Base-by-base conservation (phyloP, 352 stramenopile genomes). In the Phytopythium sindhum region DNA sequence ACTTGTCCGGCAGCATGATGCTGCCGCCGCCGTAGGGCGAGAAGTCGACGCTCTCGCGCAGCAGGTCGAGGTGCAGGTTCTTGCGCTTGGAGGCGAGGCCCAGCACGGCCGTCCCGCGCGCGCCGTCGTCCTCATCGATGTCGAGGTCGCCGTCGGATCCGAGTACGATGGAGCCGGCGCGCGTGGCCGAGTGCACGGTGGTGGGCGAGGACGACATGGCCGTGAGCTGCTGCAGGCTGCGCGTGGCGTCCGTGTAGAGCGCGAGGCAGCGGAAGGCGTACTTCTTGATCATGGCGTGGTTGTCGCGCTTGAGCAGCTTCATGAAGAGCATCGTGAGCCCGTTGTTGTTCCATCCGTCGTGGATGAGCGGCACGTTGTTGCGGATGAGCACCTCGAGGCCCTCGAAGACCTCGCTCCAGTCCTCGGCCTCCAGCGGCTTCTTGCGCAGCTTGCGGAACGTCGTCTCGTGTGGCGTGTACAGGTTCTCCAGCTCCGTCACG, bases 341-440 rank as follows among this genome's bases (percentile, higher is more conserved):
- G 47, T 88, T 86, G 60, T 83, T 86, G 65, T 94, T 89, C 88
- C 88, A 96, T 1, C 86, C 88, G 4, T 91, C 86, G 50, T 85
- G 73, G 50, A 96, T 76, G 24, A 85, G 64, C 29, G 67, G 39
- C 23, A 81, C 74, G 58, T 92, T 95, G 60, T 88, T 84, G 26
- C 86, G 83, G 54, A 96, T 72, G 31, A 96, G 69, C 57, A 92
- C 81, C 52, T 96, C 88, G 21, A 96, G 70, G 0, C 86, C 84
- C 61, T 96, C 88, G 68, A 96, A 96, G 2, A 96, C 79, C 42
- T 96, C 88, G 56, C 79, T 95, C 88, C 88, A 96, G 73, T 96
- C 88, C 60, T 96, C 88, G 0, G 85, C 82, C 61, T 96, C 84
- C 9, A 95, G 74, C 8, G 77, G 82, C 56, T 94, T 93, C 57